These are phyloP conservation scores for Puccinia hordei DNA, from an alignment of 1,284 basidiomycete species.

Conservation along the genomic window DNA sequence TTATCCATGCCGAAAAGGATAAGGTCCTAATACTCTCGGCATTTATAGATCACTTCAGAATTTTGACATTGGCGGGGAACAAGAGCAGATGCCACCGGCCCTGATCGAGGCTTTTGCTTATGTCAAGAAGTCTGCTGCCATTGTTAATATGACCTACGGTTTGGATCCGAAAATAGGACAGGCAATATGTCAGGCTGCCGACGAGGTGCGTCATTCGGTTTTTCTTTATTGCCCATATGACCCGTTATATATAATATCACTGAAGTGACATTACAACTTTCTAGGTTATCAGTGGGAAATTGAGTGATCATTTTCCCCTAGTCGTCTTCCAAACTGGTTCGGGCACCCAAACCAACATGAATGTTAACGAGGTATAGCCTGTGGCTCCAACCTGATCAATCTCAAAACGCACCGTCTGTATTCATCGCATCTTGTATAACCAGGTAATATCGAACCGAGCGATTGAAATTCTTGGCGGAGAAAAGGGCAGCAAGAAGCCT, in stretches of 20 bases:
- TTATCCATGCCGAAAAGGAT: background rate
- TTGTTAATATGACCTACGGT: constrained; percentile 87
- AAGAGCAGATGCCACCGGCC: constrained; percentile 88
- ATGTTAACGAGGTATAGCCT: constrained; percentile 80
- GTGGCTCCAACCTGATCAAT: background rate
- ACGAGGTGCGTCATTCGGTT: constrained; percentile 68
- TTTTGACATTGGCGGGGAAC: constrained; percentile 95
- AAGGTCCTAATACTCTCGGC: background rate
- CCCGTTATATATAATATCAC: background rate
- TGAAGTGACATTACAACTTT: background rate
- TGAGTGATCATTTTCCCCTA: constrained; percentile 92
- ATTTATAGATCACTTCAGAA: constrained; percentile 80
- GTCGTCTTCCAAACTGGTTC: constrained; percentile 99
- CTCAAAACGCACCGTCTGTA: background rate
- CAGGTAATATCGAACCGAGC: constrained; percentile 98
- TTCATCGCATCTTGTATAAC: background rate
- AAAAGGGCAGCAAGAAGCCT: constrained; percentile 92
- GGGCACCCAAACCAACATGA: constrained; percentile 99
- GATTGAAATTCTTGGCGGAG: constrained; percentile 92
- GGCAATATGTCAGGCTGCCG: constrained; percentile 89
- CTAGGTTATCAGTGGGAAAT: constrained; percentile 90
- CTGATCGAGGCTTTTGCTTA: constrained; percentile 97
- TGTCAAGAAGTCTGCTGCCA: constrained; percentile 93
- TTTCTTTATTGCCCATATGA: background rate
- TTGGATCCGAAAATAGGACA: constrained; percentile 84